phyloP scores from a whole-genome alignment of 2,329 filamentous ascomycete species.

The Diaporthe aspalathi region DNA sequence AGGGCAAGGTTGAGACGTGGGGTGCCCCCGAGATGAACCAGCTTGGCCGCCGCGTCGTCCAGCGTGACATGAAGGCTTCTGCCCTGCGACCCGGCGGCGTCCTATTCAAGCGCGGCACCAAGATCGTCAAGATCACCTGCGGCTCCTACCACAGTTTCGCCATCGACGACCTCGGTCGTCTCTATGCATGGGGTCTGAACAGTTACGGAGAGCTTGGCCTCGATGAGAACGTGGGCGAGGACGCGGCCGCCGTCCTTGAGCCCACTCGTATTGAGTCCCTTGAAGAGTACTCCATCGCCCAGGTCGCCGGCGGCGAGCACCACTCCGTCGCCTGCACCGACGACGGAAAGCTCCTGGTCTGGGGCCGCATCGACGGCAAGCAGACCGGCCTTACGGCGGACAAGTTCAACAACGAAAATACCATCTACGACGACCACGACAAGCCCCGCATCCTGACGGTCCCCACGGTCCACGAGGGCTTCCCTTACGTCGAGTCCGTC shows the following conservation, averaged over 20 bases:
- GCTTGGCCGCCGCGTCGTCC: constrained; percentile 69
- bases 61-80: constrained; percentile 59
- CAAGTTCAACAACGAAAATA: constrained; percentile 65
- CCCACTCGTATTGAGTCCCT: constrained; percentile 76
- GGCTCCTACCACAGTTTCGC: constrained; percentile 89
- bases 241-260: constrained; percentile 77
- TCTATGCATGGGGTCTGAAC: constrained; percentile 89
- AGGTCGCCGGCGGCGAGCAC: constrained; percentile 76
- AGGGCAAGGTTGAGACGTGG: constrained; percentile 76
- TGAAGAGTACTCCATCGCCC: constrained; percentile 69
- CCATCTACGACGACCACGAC: constrained; percentile 72
- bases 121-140: constrained; percentile 71
- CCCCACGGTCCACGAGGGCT: constrained; percentile 69
- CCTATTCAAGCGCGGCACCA: constrained; percentile 60
- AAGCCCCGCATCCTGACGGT: constrained; percentile 78
- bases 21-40: constrained; percentile 77
- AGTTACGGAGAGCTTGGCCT: constrained; percentile 83
- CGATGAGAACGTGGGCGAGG: constrained; percentile 70
- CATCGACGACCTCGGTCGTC: constrained; percentile 74
- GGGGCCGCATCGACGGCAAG: constrained; percentile 68
- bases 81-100: constrained; percentile 50
- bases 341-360: constrained; percentile 68
- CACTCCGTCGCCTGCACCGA: constrained; percentile 76
- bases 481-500: constrained; percentile 67
- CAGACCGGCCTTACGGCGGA: constrained; percentile 68